Percentiles rank a stretch among this genome's conserved stretches.
phyloP scores from a whole-genome alignment of 164 flowering plant species.

The Sextonia rubra region DNA sequence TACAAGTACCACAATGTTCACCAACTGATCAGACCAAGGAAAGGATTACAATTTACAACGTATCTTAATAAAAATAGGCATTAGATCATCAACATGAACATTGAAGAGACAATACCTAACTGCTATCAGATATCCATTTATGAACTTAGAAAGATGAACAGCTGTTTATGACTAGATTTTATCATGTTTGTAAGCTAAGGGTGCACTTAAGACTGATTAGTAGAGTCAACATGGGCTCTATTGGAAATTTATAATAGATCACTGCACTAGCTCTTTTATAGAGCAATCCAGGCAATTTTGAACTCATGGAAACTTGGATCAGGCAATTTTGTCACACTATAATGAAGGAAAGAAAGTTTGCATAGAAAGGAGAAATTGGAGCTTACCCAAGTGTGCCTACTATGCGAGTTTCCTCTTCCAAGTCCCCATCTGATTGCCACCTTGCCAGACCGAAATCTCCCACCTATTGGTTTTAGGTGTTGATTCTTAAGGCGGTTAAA shows the following conservation, averaged over 20 bases:
- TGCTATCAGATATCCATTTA: neutral
- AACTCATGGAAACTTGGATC: neutral
- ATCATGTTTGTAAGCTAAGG: no score
- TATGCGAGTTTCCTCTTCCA: constrained; percentile 31
- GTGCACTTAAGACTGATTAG: neutral
- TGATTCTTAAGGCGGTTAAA: no score
- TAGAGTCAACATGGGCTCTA: neutral
- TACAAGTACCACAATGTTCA: neutral
- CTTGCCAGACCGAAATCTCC: constrained; percentile 48
- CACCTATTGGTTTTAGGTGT: constrained; percentile 22
- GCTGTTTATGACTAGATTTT: no score
- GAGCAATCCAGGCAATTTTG: neutral
- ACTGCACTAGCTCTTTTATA: neutral
- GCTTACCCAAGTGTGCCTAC: constrained; percentile 40
- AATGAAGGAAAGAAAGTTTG: neutral
- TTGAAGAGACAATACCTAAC: neutral
- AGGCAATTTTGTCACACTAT: neutral
- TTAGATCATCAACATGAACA: neutral
- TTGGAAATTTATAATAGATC: neutral
- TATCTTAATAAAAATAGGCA: neutral
- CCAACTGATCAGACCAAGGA: neutral
- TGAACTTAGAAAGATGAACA: no score
- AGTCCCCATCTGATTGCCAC: constrained; percentile 33
- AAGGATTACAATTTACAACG: neutral
- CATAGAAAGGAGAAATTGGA: neutral